Base-by-base conservation (phyloP, 495 filamentous ascomycete species). In the Penicillium robsamsonii region DNA sequence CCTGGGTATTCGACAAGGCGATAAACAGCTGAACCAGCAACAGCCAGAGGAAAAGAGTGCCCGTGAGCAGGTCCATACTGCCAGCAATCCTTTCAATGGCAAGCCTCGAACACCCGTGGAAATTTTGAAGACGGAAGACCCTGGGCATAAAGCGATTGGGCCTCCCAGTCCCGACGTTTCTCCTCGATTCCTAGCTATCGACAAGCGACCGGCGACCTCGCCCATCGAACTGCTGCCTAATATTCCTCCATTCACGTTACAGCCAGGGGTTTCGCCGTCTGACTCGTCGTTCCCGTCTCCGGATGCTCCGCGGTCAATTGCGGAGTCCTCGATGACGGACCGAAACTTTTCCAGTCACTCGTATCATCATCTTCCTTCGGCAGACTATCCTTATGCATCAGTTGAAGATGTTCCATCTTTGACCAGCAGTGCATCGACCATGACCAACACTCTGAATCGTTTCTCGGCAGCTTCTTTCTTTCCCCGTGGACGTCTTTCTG, bases 371-470 rank as follows among this genome's bases (percentile, higher is more conserved):
- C 84, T 86, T 38, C 83, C 83, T 22, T 81, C 68, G 38, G 20
- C 50, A 1, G 75, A 66, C 75, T 86, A 73, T 75, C 83, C 57
- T 80, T 87, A 91, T 49, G 79, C 86, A 18, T 96, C 92, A 7
- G 80, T 91, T 22, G 91, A 96, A 54, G 90, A 92, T 71, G 88
- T 93, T 11, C 92, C 92, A 7, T 96, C 91, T 30, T 71, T 96
- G 29, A 92, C 87, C 17, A 92, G 88, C 70, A 92, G 88, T 66
- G 84, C 90, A 61, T 96, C 92, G 1, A 92, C 90, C 13, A 89
- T 86, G 84, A 90, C 90, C 3, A 86, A 87, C 52, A 65, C 75
- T 58, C 60, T 77, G 66, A 61, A 73, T 57, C 77, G 78, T 15
- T 67, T 83, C 50, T 78, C 76, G 18, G 71, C 52, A 11, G 43